Conservation (phyloP, 2,329 filamentous ascomycete species). For the Chlorencoelia australis region DNA sequence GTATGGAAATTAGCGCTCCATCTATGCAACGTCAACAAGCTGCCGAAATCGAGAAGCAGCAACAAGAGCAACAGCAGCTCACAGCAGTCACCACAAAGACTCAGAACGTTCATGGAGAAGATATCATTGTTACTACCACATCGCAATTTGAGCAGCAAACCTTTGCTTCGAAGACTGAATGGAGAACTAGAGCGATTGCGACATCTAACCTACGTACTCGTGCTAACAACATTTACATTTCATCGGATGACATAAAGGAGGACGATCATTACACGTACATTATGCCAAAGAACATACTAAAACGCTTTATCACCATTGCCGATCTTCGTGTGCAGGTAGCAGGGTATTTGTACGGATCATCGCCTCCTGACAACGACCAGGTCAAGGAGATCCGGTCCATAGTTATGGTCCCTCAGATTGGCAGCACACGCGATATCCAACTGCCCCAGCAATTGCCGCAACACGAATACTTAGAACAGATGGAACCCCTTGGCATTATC, state of each 20-base stretch:
- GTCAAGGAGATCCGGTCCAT: conserved; percentile 97
- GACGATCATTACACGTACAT: conserved; percentile 88
- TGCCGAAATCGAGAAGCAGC: conserved; percentile 97
- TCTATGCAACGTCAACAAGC: conserved; percentile 98
- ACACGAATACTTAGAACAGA: conserved; percentile 74
- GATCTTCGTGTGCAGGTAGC: conserved; percentile 95
- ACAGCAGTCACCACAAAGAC: conserved; percentile 98
- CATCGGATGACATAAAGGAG: conserved; percentile 83
- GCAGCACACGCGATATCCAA: conserved; percentile 84
- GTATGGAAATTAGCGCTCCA: conserved; percentile 98
- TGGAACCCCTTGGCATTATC: conserved; percentile 90
- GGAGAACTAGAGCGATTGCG: conserved; percentile 92
- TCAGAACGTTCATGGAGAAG: conserved; percentile 91
- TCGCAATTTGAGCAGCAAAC: conserved; percentile 97
- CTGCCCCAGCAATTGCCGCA: conserved; percentile 82
- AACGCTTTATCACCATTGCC: conserved; percentile 95
- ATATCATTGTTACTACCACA: conserved; percentile 96
- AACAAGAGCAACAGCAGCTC: conserved; percentile 91
- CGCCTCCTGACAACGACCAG: conserved; percentile 86
- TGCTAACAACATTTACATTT: conserved; percentile 98
- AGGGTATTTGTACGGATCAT: conserved; percentile 87
- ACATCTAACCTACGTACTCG: conserved; percentile 90
- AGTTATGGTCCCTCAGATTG: conserved; percentile 95
- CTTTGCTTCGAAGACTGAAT: conserved; percentile 97
- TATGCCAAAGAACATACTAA: conserved; percentile 98